Evolutionary conservation across 768 basidiomycete species (phyloP).

Genomic region (Leccinum pellstonianum): DNA sequence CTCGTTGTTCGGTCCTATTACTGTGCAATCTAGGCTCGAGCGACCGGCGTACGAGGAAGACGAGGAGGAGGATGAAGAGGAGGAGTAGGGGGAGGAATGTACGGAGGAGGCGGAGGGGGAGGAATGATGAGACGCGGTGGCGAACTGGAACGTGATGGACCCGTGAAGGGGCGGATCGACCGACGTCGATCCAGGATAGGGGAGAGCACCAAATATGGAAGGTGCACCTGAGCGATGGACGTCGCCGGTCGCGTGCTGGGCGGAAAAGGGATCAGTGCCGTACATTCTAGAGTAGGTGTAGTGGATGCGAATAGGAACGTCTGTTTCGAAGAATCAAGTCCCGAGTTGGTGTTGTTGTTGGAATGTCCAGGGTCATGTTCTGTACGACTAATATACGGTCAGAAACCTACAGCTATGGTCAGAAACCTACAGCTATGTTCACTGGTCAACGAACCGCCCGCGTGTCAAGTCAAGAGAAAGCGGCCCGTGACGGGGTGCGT

Average conservation of each 20-base stretch:
- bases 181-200: slow-evolving; percentile 41
- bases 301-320: not conserved
- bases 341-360: not conserved
- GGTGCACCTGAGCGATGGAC: slow-evolving; percentile 28
- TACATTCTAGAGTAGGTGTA: slow-evolving; percentile 14
- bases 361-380: not conserved
- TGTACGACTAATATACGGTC: not conserved
- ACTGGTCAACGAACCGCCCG: not conserved
- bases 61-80: not conserved
- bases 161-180: slow-evolving; percentile 30
- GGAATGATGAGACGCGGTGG: not conserved
- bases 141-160: slow-evolving; percentile 42
- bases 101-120: not conserved
- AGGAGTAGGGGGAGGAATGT: not conserved
- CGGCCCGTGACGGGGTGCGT: not conserved
- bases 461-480: not conserved
- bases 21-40: slow-evolving; percentile 31
- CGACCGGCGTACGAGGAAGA: not conserved
- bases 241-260: slow-evolving; percentile 23
- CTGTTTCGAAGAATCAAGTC: no score
- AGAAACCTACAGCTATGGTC: not conserved
- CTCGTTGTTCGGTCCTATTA: slow-evolving; percentile 51
- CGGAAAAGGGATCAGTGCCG: slow-evolving; percentile 30
- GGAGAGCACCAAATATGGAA: slow-evolving; percentile 64
- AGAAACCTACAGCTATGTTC: not conserved